phyloP scores from a whole-genome alignment of 2,329 filamentous ascomycete species.

The Aciculosporium take region DNA sequence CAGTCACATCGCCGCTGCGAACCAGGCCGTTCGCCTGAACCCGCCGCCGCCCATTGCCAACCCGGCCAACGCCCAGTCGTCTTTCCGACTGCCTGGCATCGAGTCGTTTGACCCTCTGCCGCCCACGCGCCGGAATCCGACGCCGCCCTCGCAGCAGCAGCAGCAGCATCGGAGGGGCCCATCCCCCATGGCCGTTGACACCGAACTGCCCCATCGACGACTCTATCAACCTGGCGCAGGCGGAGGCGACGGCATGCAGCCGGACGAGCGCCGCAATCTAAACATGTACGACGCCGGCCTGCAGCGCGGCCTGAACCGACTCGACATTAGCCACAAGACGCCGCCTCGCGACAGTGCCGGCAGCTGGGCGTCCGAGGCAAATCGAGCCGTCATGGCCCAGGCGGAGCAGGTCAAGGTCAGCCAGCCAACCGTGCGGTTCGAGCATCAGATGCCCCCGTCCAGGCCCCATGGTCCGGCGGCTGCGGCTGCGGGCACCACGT shows the following conservation, averaged over 20 bases:
- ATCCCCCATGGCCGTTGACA: conserved; percentile 68
- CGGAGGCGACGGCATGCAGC: conserved; percentile 17
- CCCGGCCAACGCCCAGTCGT: conserved; percentile 37
- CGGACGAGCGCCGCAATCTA: conserved; percentile 36
- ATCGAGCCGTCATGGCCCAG: conserved; percentile 40
- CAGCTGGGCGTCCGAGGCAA: conserved; percentile 42
- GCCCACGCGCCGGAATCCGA: conserved; percentile 38
- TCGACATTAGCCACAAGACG: conserved; percentile 45
- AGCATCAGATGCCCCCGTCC: conserved; percentile 28
- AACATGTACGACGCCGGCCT: conserved; percentile 51
- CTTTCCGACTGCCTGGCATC: conserved; percentile 69
- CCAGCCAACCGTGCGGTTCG: conserved; percentile 39
- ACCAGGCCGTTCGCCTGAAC: conserved; percentile 45
- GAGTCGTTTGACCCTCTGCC: conserved; percentile 77
- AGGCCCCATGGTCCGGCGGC: conserved; percentile 18
- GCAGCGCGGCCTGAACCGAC: conserved; percentile 49
- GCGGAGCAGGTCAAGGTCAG: conserved; percentile 34
- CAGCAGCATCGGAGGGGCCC: conserved; percentile 41
- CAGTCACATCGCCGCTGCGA: conserved; percentile 64
- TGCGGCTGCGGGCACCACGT: too few species aligned
- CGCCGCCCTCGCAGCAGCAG: conserved; percentile 41
- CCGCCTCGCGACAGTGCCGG: conserved; percentile 38
- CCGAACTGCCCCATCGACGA: conserved; percentile 24
- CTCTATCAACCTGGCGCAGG: conserved; percentile 14
- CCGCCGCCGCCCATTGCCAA: conserved; percentile 35